Base-by-base conservation (phyloP, 129 eudicot species). In the Centella asiatica region DNA sequence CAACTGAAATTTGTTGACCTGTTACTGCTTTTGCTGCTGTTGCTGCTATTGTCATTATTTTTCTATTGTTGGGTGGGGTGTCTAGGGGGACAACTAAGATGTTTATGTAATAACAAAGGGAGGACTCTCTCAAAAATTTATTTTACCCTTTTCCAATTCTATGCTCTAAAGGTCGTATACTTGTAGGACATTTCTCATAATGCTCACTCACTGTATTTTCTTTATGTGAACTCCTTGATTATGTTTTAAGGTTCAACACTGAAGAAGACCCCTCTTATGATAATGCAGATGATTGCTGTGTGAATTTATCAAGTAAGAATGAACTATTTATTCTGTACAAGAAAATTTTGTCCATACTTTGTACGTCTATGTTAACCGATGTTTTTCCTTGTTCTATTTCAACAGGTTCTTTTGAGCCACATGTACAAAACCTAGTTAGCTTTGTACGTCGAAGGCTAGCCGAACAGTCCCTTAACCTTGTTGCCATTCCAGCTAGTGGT, bases 391-490 rank as follows among this genome's bases (percentile, higher is more conserved):
- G 8, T 9, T 61, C 53, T 24, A n/a, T 36, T 67, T 69, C 44
- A 47, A 55, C 76, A 82, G 90, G 78, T 74, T 44, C 50, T 63
- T 26, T 69, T 17, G 71, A 74, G 72, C 68, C 74, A 27, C 74
- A 76, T 44, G 58, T 60, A 11, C 62, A 60, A 40, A 71, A 59
- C 22, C 64, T 62, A 26, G 80, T 34, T 31, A 75, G 47, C 27
- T 22, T 62, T 45, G 76, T 55, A 28, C 88, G 87, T 26, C 90
- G 95, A 44, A 73, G 69, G 60, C 72, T 90, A 40, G 83, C 37
- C 15, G 89, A 86, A 79, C 73, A 81, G 37, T 67, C 95, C 44
- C 68, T 63, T 58, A 86, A 90, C 49, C 81, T 90, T 25, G 82
- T 74, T 60, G 95, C 93, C 17, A 45, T 67, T 33, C 81, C 90